Conservation (phyloP, 257 asterid species). For the Solanum etuberosum region DNA sequence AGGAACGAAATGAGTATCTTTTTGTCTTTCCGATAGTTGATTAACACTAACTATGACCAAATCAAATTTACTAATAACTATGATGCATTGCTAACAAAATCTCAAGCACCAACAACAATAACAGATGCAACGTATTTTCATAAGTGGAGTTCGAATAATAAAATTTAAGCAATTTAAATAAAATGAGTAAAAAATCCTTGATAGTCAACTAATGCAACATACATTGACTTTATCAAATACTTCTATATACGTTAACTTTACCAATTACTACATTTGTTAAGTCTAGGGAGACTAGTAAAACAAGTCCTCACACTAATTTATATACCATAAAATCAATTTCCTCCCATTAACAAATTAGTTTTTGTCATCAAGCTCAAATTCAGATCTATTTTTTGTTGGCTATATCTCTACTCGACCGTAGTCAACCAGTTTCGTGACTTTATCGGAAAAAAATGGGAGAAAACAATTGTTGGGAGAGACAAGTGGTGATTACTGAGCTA, state of each 20-base stretch:
- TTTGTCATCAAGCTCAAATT: background rate
- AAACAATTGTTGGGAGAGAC: background rate
- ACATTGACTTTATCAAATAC: background rate
- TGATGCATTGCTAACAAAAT: background rate
- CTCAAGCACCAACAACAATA: background rate
- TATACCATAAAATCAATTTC: too few relatives aligned
- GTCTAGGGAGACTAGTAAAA: background rate
- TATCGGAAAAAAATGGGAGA: conserved; percentile 5
- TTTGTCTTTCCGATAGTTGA: background rate
- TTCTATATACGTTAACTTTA: background rate
- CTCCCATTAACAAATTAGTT: too few relatives aligned
- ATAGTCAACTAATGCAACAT: background rate
- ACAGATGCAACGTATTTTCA: too few relatives aligned
- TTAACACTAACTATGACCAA: background rate
- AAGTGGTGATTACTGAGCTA: conserved; percentile 12
- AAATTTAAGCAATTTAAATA: too few relatives aligned
- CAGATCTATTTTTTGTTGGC: background rate
- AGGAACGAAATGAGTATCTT: too few relatives aligned
- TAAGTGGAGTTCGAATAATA: too few relatives aligned
- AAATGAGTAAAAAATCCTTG: too few relatives aligned
- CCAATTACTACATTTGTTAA: background rate
- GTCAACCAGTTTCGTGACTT: background rate
- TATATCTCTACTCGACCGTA: background rate
- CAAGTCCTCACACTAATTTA: background rate
- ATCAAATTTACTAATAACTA: background rate